Evolutionary conservation across 2,329 filamentous ascomycete genomes (phyloP), one percentile per base, ranked within the genome.

Genomic region (Chrysoporthe austroafricana): DNA sequence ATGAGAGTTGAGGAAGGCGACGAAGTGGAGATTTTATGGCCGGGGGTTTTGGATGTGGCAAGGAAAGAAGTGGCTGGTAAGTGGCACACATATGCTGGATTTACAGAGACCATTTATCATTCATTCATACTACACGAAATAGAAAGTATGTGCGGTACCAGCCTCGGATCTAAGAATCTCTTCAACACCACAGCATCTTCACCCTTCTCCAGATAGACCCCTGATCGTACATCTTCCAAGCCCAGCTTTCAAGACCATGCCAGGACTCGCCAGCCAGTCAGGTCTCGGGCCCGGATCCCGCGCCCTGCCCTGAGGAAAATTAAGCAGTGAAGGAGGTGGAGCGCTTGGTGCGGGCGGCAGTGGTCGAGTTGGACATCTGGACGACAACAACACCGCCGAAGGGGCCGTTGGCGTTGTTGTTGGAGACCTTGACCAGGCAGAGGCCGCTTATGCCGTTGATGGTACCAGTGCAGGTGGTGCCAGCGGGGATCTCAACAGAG

Each of bases 401-500:
- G 11, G 71, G 71, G 0, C 71, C 71, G 44, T 62, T 64, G 39
- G 62, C 63, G 62, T 72, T 72, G 67, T 73, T 70, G 67, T 73
- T 73, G 50, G 67, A 70, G 61, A 73, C 67, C 68, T 73, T 73
- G 61, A 73, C 32, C 8, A 73, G 68, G 48, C 71, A 73, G 42
- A 73, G 69, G 57, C 70, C 70, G 54, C 18, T 46, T 42, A 54
- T 18, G 26, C 69, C 71, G 62, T 63, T 65, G 62, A 66, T 69
- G 34, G 64, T 65, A 14, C 71, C 71, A 0, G 58, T 66, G 71
- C 71, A 73, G 36, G 63, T 70, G 21, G 67, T 70, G n/a, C 70
- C 71, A 16, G 68, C 63, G 26, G 71, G 71, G 44, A 73, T 42
- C 36, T 52, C 39, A 16, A 64, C 54, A 14, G 63, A 64, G 63